Evolutionary conservation across 2,329 filamentous ascomycete species (phyloP), one percentile per base, ranked within the genome.

Genomic region (Zelopaecilomyces penicillatus): DNA sequence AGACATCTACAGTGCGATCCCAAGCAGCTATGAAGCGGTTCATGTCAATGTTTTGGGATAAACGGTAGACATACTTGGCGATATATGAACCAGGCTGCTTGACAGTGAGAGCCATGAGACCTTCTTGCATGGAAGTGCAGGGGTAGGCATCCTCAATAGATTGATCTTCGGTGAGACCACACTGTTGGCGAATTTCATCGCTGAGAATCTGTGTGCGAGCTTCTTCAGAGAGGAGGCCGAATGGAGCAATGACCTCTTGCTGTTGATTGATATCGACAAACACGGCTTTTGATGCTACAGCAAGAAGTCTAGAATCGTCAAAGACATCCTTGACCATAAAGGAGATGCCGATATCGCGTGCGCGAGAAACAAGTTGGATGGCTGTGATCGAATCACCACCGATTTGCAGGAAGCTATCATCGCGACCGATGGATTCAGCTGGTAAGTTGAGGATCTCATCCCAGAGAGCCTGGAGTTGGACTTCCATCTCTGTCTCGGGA

Each of bases 11-110:
- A 4, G 45, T 49, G 11, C 26, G n/a, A 8, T 42, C 50, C 60
- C 60, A 64, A 4, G 60, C 57, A 1, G 52, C 42, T 45, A 55
- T 55, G 45, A 63, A 60, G 3, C 41, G 43, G 5, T 39, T 41
- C 31, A 56, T n/a, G 3, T 59, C 51, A 8, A 55, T 33, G 10
- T 54, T 27, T 4, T 30, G 30, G 1, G 50, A 33, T 6, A 61
- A 51, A 26, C 47, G 46, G 36, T 58, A 47, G 9, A 52, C 54
- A 41, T 56, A 53, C 39, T 57, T 54, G 3, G 60, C 57, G 9
- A 67, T 54, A 37, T 69, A 69, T 1, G 59, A 59, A 2, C 61
- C 64, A 1, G 50, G 37, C 11, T 60, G 53, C 30, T 56, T 57
- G 34, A 51, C 53, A 2, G 63, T 57, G 4, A 66, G 51, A 0